These are phyloP conservation scores for Pichia sp. DNA, from an alignment of 1,139 yeast species.

Conservation along the genomic window DNA sequence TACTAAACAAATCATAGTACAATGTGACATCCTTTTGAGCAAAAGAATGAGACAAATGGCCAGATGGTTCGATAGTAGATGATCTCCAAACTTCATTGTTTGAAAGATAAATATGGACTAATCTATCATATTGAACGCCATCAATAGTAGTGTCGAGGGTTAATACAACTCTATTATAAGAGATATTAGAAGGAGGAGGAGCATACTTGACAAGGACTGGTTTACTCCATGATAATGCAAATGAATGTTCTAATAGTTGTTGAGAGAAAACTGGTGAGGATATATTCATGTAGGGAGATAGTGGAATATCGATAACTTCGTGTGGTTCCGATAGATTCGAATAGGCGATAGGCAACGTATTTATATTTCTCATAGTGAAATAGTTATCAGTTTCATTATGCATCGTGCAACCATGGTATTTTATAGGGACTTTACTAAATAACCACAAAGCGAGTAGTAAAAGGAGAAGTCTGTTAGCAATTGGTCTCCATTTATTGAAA, in stretches of 20 bases:
- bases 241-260: slow-evolving; percentile 37
- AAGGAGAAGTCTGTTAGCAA: no score
- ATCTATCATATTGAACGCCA: slow-evolving; percentile 72
- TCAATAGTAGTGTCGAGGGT: slow-evolving; percentile 50
- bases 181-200: slow-evolving; percentile 27
- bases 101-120: slow-evolving; percentile 60
- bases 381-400: neutral
- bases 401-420: neutral
- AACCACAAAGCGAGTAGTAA: no score
- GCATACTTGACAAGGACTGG: slow-evolving; percentile 38
- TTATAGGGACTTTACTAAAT: neutral
- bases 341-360: neutral
- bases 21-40: slow-evolving; percentile 58
- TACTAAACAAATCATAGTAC: slow-evolving; percentile 45
- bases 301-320: slow-evolving; percentile 28
- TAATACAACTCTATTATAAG: slow-evolving; percentile 55
- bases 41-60: slow-evolving; percentile 36
- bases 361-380: neutral
- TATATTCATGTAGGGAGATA: slow-evolving; percentile 22
- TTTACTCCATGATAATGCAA: slow-evolving; percentile 53
- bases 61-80: slow-evolving; percentile 73
- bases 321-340: slow-evolving; percentile 5
- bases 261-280: slow-evolving; percentile 39
- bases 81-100: slow-evolving; percentile 77
- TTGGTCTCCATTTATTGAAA: no score